Conservation (phyloP, 106 monocot genomes). For the Triglochin maritima region DNA sequence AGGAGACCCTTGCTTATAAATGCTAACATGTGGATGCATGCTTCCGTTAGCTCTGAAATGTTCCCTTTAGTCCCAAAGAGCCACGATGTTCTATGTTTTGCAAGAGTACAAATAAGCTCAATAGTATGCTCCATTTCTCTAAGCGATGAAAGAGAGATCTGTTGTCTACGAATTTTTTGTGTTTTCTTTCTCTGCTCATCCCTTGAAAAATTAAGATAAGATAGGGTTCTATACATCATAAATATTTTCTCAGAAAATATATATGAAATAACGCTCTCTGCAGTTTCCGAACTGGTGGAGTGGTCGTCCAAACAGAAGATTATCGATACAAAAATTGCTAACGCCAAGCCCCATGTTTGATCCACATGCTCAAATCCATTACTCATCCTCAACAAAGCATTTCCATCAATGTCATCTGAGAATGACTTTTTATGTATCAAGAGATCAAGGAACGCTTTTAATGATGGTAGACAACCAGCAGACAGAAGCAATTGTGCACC, state of each 20-base stretch:
- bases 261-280: slow-evolving; percentile 35
- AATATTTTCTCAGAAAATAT: slow-evolving; percentile 49
- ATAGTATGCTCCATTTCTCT: slow-evolving; percentile 47
- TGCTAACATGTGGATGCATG: slow-evolving; percentile 66
- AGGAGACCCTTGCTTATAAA: slow-evolving; percentile 64
- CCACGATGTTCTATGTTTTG: slow-evolving; percentile 38
- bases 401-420: background rate
- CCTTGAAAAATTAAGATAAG: slow-evolving; percentile 30
- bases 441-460: slow-evolving; percentile 42
- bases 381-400: slow-evolving; percentile 6
- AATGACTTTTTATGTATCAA: slow-evolving; percentile 9
- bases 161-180: slow-evolving; percentile 14
- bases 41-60: slow-evolving; percentile 53
- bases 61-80: slow-evolving; percentile 40
- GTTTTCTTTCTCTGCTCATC: slow-evolving; percentile 42
- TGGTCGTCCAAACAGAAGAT: slow-evolving; percentile 48
- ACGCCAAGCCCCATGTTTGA: slow-evolving; percentile 33
- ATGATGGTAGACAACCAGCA: slow-evolving; percentile 34
- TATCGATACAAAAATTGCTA: slow-evolving; percentile 59
- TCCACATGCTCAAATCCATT: slow-evolving; percentile 19
- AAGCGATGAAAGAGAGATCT: slow-evolving; percentile 44
- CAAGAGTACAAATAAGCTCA: slow-evolving; percentile 53
- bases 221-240: slow-evolving; percentile 41
- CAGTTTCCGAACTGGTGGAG: slow-evolving; percentile 32
- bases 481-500: slow-evolving; percentile 67